These are phyloP conservation scores for Populus alba DNA, from an alignment of 345 rosid species.

Conservation along the genomic window DNA sequence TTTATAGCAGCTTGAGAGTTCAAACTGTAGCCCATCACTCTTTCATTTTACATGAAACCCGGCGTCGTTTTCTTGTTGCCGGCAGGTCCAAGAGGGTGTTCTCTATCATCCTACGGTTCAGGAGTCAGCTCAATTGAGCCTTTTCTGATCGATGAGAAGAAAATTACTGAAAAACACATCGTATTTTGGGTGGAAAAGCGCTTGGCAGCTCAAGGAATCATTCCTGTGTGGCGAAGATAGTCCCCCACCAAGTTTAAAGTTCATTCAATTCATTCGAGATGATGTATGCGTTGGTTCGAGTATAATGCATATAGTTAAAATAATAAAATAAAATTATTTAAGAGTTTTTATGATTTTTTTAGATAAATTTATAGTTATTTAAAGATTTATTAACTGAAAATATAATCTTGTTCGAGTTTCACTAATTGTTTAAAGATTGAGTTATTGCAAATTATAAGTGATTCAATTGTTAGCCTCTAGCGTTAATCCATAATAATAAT, in stretches of 20 bases:
- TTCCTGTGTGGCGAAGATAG: constrained; percentile 74
- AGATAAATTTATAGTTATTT: accelerated
- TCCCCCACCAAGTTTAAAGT: background rate
- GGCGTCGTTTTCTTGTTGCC: background rate
- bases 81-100: constrained; percentile 80
- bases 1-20: background rate
- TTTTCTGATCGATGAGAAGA: constrained; percentile 87
- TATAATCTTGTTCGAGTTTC: accelerated
- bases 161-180: constrained; percentile 65
- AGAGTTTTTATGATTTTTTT: too few species aligned
- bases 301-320: too few species aligned
- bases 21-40: background rate
- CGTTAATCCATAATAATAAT: accelerated
- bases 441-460: accelerated
- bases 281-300: background rate
- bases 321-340: too few species aligned
- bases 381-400: accelerated
- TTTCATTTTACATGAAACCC: background rate
- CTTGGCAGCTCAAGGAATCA: constrained; percentile 90
- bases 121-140: constrained; percentile 89
- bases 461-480: accelerated
- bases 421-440: too few species aligned
- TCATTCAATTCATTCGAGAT: constrained; percentile 12
- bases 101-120: constrained; percentile 69
- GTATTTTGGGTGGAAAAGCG: constrained; percentile 96